Evolutionary conservation across 2,329 filamentous ascomycete genomes (phyloP).

Genomic region (Ophiosphaerella narmari): DNA sequence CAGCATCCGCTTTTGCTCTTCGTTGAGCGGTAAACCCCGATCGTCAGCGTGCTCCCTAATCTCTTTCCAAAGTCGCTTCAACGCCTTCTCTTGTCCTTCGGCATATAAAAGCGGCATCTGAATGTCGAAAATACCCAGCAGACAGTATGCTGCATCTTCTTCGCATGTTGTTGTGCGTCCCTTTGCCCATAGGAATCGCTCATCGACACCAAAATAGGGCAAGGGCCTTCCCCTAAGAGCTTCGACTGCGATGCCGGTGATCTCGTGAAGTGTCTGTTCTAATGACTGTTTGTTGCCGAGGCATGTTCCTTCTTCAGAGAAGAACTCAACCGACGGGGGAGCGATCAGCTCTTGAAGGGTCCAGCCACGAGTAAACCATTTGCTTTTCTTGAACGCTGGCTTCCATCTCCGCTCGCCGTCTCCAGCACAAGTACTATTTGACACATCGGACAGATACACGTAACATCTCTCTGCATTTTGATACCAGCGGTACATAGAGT

Average conservation of each 20-base stretch:
- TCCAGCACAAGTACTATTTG: background rate
- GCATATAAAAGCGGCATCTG: conserved; percentile 1
- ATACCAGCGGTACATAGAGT: too few species aligned
- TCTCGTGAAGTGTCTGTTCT: background rate
- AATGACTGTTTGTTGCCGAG: background rate
- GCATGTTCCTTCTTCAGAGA: background rate
- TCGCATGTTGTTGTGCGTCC: background rate
- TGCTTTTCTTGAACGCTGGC: conserved; percentile 2
- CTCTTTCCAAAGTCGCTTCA: background rate
- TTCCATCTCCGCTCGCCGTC: background rate
- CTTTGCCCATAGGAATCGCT: background rate
- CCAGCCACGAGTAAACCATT: background rate
- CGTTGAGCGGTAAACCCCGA: background rate
- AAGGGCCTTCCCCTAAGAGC: background rate
- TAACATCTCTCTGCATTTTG: conserved; percentile 1
- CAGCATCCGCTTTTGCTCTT: background rate
- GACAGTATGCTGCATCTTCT: background rate
- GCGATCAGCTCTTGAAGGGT: conserved; percentile 10
- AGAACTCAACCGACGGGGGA: background rate
- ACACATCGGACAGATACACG: conserved; percentile 7
- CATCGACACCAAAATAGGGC: background rate
- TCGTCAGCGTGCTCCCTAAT: background rate
- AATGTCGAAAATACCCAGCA: too few species aligned
- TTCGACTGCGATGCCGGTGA: background rate
- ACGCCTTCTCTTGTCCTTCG: background rate